Conservation (phyloP, 441 rosid genomes). For the Sinapis alba region DNA sequence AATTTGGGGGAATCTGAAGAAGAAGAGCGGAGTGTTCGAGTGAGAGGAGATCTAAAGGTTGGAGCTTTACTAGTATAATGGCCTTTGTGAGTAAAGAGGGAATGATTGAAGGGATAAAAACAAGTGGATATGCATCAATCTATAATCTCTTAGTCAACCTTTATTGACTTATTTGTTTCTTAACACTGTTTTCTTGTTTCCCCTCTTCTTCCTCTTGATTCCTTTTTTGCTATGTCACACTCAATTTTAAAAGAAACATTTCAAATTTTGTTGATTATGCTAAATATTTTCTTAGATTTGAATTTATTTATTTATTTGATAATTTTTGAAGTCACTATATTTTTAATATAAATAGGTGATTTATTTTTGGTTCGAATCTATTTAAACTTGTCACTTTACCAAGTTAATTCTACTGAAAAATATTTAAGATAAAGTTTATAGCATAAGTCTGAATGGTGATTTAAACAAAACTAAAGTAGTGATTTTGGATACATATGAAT, state of each 20-base stretch:
- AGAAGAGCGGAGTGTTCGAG: not conserved
- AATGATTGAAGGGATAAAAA: conserved; percentile 35
- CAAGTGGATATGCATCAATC: conserved; percentile 39
- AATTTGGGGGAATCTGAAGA: not conserved
- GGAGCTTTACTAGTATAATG: conserved; percentile 15
- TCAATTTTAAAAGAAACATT: not conserved
- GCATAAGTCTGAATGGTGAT: too few relatives aligned
- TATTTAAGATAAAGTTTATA: too few relatives aligned
- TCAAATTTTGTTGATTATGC: not conserved
- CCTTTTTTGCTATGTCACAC: not conserved
- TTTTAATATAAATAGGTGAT: too few relatives aligned
- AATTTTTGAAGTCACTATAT: too few relatives aligned
- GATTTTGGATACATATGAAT: too few relatives aligned
- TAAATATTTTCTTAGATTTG: not conserved
- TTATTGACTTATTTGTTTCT: conserved; percentile 37
- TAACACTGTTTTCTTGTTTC: conserved; percentile 19
- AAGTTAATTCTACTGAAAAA: too few relatives aligned
- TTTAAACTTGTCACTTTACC: too few relatives aligned
- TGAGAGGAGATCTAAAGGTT: conserved; percentile 8
- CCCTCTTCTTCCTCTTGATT: conserved; percentile 8
- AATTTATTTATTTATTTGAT: not conserved
- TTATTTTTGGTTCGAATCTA: too few relatives aligned
- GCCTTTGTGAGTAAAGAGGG: conserved; percentile 16
- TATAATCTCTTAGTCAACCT: conserved; percentile 23
- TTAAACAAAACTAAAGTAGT: too few relatives aligned